Conservation (phyloP, 2,329 filamentous ascomycete genomes). For the Botryotinia narcissicola region DNA sequence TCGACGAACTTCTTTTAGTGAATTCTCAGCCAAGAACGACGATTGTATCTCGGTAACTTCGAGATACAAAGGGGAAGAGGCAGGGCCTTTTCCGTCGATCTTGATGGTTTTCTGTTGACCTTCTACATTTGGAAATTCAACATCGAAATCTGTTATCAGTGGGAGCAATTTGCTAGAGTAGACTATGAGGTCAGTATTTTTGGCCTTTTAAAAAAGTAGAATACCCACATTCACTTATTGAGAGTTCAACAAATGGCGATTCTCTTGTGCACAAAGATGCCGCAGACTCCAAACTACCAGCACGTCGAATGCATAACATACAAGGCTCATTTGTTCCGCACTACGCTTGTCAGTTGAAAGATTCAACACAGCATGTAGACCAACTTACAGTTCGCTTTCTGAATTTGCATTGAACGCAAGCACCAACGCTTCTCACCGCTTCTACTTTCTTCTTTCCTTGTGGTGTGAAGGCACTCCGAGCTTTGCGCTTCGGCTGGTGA, state of each 20-base stretch:
- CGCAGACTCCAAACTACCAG: conserved; percentile 5
- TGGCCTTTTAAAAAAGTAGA: background rate
- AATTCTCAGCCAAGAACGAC: conserved; percentile 20
- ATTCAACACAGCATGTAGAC: background rate
- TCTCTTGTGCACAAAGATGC: conserved; percentile 18
- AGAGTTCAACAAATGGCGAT: conserved; percentile 21
- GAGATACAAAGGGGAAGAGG: conserved; percentile 26
- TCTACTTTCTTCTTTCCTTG: conserved; percentile 23
- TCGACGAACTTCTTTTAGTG: background rate
- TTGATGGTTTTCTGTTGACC: conserved; percentile 20
- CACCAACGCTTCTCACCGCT: conserved; percentile 33
- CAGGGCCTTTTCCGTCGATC: conserved; percentile 30
- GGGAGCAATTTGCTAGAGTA: background rate
- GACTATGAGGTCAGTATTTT: background rate
- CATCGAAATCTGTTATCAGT: conserved; percentile 11
- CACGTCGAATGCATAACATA: conserved; percentile 13
- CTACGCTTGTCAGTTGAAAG: conserved; percentile 6
- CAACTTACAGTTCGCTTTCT: conserved; percentile 33
- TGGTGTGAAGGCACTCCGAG: conserved; percentile 17
- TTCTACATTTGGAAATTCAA: background rate
- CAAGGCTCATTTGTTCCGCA: conserved; percentile 19
- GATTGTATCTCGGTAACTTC: conserved; percentile 19
- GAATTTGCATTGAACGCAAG: conserved; percentile 36
- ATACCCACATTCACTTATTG: conserved; percentile 20
- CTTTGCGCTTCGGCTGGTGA: conserved; percentile 15